These are phyloP conservation scores for Panus rudis DNA, from an alignment of 768 basidiomycete species.

Conservation along the genomic window DNA sequence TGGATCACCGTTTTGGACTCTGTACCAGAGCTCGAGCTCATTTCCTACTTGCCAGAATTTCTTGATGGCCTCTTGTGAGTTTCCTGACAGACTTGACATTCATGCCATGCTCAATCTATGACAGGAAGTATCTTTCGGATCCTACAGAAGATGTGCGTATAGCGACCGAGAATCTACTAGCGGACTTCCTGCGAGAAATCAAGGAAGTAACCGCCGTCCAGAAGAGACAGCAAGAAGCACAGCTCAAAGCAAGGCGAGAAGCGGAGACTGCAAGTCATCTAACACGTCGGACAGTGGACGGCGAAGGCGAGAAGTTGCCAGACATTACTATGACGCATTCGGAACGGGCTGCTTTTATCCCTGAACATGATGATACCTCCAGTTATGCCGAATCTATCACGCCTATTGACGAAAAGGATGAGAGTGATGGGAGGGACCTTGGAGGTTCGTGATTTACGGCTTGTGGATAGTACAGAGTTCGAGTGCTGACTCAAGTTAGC, in stretches of 20 bases:
- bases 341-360: constrained; percentile 50
- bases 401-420: constrained; percentile 29
- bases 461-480: background rate
- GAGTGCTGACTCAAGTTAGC: constrained; percentile 32
- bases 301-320: constrained; percentile 44
- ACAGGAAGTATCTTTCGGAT: constrained; percentile 91
- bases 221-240: constrained; percentile 54
- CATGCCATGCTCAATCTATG: no score
- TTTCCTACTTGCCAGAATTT: constrained; percentile 92
- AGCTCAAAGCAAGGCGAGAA: constrained; percentile 34
- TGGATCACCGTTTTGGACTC: constrained; percentile 97
- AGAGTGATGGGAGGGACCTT: constrained; percentile 50
- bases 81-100: no score
- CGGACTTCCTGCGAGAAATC: constrained; percentile 88
- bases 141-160: constrained; percentile 89
- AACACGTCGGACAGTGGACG: constrained; percentile 30
- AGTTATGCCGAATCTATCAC: constrained; percentile 14
- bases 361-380: constrained; percentile 37
- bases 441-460: constrained; percentile 43
- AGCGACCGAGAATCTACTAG: constrained; percentile 83
- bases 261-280: constrained; percentile 33
- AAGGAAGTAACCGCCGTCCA: constrained; percentile 76
- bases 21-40: constrained; percentile 92
- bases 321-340: constrained; percentile 52
- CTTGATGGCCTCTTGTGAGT: constrained; percentile 86